phyloP scores from a whole-genome alignment of 495 filamentous ascomycete species.

The Xylaria curta region DNA sequence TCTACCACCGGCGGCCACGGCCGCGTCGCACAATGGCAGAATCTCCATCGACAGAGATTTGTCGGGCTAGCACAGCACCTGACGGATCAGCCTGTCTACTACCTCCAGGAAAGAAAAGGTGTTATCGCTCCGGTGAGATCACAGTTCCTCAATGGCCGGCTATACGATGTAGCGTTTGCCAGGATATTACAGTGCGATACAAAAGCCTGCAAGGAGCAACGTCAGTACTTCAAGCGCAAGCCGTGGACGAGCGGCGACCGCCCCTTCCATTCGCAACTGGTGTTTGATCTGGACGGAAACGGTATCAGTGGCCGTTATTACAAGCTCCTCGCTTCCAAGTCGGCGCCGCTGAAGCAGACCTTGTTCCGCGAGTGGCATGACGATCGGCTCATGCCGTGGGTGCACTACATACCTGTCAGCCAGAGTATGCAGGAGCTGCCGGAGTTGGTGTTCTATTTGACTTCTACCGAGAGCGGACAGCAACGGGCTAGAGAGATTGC shows the following conservation, averaged over 20 bases:
- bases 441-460: conserved; percentile 50
- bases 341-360: conserved; percentile 54
- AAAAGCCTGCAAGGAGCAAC: conserved; percentile 29
- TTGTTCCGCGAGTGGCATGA: conserved; percentile 65
- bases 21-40: conserved; percentile 41
- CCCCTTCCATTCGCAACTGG: conserved; percentile 36
- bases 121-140: conserved; percentile 16
- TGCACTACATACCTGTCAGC: conserved; percentile 60
- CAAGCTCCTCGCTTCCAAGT: conserved; percentile 51
- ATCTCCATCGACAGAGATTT: conserved; percentile 57
- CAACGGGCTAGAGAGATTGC: conserved; percentile 50
- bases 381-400: conserved; percentile 60
- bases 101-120: conserved; percentile 29
- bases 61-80: conserved; percentile 44
- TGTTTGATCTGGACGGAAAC: conserved; percentile 64
- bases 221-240: conserved; percentile 34
- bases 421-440: conserved; percentile 54
- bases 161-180: conserved; percentile 29
- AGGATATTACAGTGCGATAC: conserved; percentile 33
- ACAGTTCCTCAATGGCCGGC: conserved; percentile 31
- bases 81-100: conserved; percentile 15
- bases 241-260: conserved; percentile 32
- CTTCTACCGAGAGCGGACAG: conserved; percentile 42
- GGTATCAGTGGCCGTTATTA: conserved; percentile 59
- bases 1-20: conserved; percentile 55